Conservation (phyloP, 768 basidiomycete genomes). For the Pleurotus sapidus region DNA sequence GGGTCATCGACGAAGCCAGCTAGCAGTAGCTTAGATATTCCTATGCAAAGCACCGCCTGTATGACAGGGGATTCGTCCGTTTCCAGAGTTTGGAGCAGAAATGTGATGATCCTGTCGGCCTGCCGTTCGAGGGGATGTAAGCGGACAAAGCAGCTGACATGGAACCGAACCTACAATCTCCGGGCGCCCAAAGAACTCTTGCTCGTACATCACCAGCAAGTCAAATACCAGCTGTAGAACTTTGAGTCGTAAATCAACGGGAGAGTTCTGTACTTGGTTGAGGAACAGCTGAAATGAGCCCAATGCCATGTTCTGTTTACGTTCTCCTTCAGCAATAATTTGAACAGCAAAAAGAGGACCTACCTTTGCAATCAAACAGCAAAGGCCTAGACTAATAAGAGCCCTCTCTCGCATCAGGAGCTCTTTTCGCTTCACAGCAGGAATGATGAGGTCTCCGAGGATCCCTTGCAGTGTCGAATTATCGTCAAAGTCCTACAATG, state of each 20-base stretch:
- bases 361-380: slow-evolving; percentile 82
- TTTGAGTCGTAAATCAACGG: slow-evolving; percentile 72
- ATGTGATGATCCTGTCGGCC: slow-evolving; percentile 42
- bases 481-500: slow-evolving; percentile 62
- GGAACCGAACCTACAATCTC: slow-evolving; percentile 26
- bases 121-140: slow-evolving; percentile 10
- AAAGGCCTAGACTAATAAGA: slow-evolving; percentile 75
- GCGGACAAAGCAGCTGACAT: background rate
- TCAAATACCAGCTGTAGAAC: slow-evolving; percentile 89
- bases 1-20: slow-evolving; percentile 81
- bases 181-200: slow-evolving; percentile 60
- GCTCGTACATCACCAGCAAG: slow-evolving; percentile 85
- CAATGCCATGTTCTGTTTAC: slow-evolving; percentile 53
- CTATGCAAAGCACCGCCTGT: slow-evolving; percentile 77
- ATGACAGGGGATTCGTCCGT: slow-evolving; percentile 72
- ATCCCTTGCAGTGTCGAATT: slow-evolving; percentile 82
- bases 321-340: no score
- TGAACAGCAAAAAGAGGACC: slow-evolving; percentile 3
- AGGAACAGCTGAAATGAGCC: slow-evolving; percentile 82
- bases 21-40: slow-evolving; percentile 86
- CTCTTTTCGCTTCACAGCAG: slow-evolving; percentile 87
- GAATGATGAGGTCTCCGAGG: slow-evolving; percentile 83
- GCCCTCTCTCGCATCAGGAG: slow-evolving; percentile 78
- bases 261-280: slow-evolving; percentile 73
- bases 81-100: slow-evolving; percentile 48